Conservation (phyloP, 73 alveolate species). For the Blepharisma japonicum region DNA sequence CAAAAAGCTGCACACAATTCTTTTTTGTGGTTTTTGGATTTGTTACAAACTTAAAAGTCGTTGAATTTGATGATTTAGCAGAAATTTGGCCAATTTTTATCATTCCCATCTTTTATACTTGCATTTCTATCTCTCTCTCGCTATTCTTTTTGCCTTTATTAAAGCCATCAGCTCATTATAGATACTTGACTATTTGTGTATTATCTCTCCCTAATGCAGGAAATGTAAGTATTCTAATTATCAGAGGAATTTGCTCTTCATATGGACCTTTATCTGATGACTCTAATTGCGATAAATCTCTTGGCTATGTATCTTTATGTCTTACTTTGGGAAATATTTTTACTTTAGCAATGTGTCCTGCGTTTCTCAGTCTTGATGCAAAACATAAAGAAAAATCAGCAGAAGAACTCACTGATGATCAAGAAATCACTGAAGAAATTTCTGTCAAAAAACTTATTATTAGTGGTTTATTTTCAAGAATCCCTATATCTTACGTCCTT, state of each 20-base stretch:
- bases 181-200: background rate
- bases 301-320: background rate
- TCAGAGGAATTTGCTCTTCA: conserved; percentile 10
- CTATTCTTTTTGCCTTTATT: background rate
- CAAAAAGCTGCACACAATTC: background rate
- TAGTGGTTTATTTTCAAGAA: too few relatives aligned
- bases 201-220: background rate
- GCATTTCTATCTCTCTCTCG: background rate
- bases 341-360: too few relatives aligned
- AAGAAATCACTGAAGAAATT: too few relatives aligned
- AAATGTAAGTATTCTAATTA: background rate
- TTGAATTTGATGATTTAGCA: background rate
- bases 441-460: too few relatives aligned
- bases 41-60: background rate
- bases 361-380: too few relatives aligned
- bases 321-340: too few relatives aligned
- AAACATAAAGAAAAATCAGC: too few relatives aligned
- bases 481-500: background rate
- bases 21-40: background rate
- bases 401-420: too few relatives aligned
- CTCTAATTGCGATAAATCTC: background rate
- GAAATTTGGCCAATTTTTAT: conserved; percentile 2
- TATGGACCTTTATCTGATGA: conserved; percentile 23
- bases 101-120: background rate
- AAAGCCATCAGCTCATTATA: background rate